A percentile compares a stretch with the other conserved stretches of the same genome.
phyloP scores from a whole-genome alignment of 306 rosid genomes.

The Quercus alba region DNA sequence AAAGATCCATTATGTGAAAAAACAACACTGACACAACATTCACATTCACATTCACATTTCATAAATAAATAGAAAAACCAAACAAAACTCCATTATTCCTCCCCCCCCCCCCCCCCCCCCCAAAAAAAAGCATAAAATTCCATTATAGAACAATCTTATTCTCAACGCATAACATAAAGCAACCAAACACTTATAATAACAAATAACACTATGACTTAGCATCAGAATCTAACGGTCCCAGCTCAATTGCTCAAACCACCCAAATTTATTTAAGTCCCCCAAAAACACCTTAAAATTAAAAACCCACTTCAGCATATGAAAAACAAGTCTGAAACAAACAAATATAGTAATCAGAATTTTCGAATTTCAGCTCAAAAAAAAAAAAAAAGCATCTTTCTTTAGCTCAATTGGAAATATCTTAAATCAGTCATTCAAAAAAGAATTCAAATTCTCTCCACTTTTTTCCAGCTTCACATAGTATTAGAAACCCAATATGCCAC shows the following conservation, averaged over 20 bases:
- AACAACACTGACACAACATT: constrained; percentile 48
- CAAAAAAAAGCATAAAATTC: constrained; percentile 9
- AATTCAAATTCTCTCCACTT: constrained; percentile 26
- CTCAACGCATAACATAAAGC: constrained; percentile 51
- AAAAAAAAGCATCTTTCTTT: constrained; percentile 39
- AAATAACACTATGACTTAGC: constrained; percentile 54
- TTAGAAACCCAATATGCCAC: too few species aligned
- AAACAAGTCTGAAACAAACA: constrained; percentile 31
- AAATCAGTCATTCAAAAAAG: constrained; percentile 40
- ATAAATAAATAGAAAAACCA: constrained; percentile 4
- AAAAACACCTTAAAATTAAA: not conserved
- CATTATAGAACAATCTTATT: constrained; percentile 30
- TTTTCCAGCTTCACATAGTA: too few species aligned
- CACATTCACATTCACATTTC: constrained; percentile 22
- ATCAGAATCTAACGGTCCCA: constrained; percentile 80
- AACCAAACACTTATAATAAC: constrained; percentile 46
- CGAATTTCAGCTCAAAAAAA: constrained; percentile 30
- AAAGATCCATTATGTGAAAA: constrained; percentile 65
- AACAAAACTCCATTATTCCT: constrained; percentile 41
- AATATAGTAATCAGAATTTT: constrained; percentile 32
- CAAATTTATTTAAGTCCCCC: not conserved
- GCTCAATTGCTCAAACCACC: constrained; percentile 46
- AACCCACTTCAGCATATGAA: constrained; percentile 18
- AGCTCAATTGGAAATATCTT: constrained; percentile 37
- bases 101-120: not conserved